These are phyloP conservation scores for Jaltomata sinuosa DNA, from an alignment of 257 asterid species.

Conservation along the genomic window DNA sequence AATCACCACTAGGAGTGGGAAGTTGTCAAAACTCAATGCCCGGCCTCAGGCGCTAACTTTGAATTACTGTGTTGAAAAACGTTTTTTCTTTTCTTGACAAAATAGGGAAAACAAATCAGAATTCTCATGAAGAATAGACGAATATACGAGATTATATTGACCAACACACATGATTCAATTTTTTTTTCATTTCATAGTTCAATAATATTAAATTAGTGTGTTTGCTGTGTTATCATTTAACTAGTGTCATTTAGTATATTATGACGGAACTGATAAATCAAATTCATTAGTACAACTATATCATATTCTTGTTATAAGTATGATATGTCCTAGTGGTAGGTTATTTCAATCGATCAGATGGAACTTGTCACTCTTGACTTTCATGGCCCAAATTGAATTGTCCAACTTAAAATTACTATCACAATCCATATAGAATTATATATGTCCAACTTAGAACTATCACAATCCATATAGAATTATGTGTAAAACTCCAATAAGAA, in stretches of 20 bases:
- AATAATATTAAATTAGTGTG: neutral
- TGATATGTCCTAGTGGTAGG: neutral
- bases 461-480: neutral
- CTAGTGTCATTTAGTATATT: neutral
- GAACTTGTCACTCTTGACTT: neutral
- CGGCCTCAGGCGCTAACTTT: too few species aligned
- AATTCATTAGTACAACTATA: neutral
- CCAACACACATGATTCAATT: too few species aligned
- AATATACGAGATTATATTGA: too few species aligned
- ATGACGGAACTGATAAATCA: neutral
- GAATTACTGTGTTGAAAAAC: too few species aligned
- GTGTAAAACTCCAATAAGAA: neutral
- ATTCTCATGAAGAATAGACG: too few species aligned
- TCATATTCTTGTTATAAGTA: neutral
- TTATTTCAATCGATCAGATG: neutral
- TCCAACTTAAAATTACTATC: too few species aligned
- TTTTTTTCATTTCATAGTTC: neutral
- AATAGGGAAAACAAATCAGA: too few species aligned
- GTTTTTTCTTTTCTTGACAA: too few species aligned
- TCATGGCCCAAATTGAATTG: too few species aligned
- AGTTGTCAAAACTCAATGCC: too few species aligned
- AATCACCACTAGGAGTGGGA: too few species aligned
- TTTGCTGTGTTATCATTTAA: neutral
- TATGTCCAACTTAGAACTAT: neutral
- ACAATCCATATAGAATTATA: neutral